Conservation (phyloP, 371 early-diverging fungal genomes). For the Actinomortierella ambigua region DNA sequence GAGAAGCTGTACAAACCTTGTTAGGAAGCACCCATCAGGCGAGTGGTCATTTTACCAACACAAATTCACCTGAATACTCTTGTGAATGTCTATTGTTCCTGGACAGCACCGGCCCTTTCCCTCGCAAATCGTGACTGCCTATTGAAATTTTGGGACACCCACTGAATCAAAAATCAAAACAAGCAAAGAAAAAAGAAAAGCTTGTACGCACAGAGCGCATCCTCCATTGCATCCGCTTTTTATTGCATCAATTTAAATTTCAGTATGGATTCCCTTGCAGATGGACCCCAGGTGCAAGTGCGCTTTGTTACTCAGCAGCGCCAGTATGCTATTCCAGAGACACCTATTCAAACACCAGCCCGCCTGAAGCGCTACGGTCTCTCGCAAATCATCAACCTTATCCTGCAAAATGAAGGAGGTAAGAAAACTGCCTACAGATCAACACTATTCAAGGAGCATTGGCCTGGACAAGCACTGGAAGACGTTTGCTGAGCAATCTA, state of each 20-base stretch:
- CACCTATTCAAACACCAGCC: conserved; percentile 86
- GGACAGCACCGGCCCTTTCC: too few relatives aligned
- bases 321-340: conserved; percentile 77
- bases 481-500: too few relatives aligned
- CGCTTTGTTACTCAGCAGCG: conserved; percentile 78
- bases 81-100: too few relatives aligned
- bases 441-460: conserved; percentile 45
- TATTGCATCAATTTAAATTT: conserved; percentile 4
- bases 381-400: conserved; percentile 86
- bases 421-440: neutral
- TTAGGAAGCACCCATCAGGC: too few relatives aligned
- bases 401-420: conserved; percentile 48
- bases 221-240: neutral
- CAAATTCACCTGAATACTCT: too few relatives aligned
- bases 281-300: conserved; percentile 81
- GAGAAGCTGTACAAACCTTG: too few relatives aligned
- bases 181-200: too few relatives aligned
- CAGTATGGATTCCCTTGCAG: conserved; percentile 40
- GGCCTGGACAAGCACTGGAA: conserved; percentile 55
- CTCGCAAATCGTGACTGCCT: too few relatives aligned
- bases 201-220: neutral
- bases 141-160: too few relatives aligned
- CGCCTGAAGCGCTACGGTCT: conserved; percentile 84
- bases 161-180: too few relatives aligned
- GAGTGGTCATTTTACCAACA: too few relatives aligned